Percentiles rank a stretch among this genome's conserved stretches.
Evolutionary conservation across 495 filamentous ascomycete genomes (phyloP).

Genomic region (Sporormia fimetaria): DNA sequence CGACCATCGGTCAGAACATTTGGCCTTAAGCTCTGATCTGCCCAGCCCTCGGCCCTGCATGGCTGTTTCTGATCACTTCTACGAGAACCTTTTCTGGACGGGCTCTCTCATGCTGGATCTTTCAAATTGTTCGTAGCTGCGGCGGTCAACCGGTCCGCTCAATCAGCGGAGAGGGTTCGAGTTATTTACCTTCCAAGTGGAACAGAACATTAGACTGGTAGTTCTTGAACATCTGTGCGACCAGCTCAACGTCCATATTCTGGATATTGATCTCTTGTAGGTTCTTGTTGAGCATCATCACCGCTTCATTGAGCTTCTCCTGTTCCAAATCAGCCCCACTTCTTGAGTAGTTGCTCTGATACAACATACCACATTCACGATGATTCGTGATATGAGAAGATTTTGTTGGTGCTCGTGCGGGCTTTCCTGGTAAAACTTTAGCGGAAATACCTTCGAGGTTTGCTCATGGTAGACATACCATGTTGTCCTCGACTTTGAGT

Average conservation of each 20-base stretch:
- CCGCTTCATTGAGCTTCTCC: slow-evolving; percentile 96
- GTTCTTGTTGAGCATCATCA: slow-evolving; percentile 82
- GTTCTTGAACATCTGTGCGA: slow-evolving; percentile 99
- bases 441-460: not conserved
- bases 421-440: slow-evolving; percentile 54
- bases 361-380: slow-evolving; percentile 79
- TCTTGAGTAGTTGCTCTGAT: not conserved
- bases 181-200: slow-evolving; percentile 75
- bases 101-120: slow-evolving; percentile 57
- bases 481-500: not conserved
- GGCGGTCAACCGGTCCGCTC: no score
- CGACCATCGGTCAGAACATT: no score
- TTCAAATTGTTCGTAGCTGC: slow-evolving; percentile 76
- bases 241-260: slow-evolving; percentile 96
- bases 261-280: slow-evolving; percentile 95
- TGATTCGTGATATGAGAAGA: slow-evolving; percentile 83
- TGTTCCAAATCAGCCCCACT: slow-evolving; percentile 29
- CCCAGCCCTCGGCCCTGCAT: no score
- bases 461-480: slow-evolving; percentile 7
- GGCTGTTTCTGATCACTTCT: no score
- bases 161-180: not conserved
- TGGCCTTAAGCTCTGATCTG: no score
- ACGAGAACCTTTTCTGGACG: no score
- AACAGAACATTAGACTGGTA: slow-evolving; percentile 97
- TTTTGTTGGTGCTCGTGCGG: slow-evolving; percentile 97